These are phyloP conservation scores for Neonectria coccinea DNA, from an alignment of 2,329 filamentous ascomycete genomes.

Conservation along the genomic window DNA sequence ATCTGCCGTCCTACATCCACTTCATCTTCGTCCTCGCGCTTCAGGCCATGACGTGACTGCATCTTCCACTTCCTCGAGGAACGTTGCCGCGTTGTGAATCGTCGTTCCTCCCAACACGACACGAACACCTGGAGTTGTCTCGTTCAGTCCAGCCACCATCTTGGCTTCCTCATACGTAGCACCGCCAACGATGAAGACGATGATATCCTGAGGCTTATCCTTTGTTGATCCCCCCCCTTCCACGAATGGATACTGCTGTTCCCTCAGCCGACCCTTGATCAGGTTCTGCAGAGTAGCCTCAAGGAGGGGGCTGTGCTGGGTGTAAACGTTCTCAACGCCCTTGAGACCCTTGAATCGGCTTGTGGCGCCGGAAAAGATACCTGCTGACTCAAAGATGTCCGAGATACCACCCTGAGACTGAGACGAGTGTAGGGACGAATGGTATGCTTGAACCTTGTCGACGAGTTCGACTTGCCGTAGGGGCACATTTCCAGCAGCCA, in stretches of 20 bases:
- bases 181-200: conserved; percentile 94
- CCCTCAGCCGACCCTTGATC: conserved; percentile 88
- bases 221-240: conserved; percentile 87
- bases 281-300: conserved; percentile 91
- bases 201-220: conserved; percentile 96
- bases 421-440: conserved; percentile 84
- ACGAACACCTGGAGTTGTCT: conserved; percentile 86
- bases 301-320: conserved; percentile 90
- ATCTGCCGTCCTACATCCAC: no score
- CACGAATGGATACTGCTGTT: conserved; percentile 92
- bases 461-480: conserved; percentile 82
- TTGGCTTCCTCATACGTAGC: conserved; percentile 98
- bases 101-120: conserved; percentile 90
- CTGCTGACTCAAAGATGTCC: conserved; percentile 90
- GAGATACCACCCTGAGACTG: conserved; percentile 83
- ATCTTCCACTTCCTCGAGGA: conserved; percentile 92
- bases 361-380: conserved; percentile 89
- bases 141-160: conserved; percentile 94
- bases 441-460: conserved; percentile 84
- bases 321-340: conserved; percentile 98
- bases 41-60: conserved; percentile 90
- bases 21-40: conserved; percentile 50
- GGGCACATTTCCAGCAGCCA: conserved; percentile 84
- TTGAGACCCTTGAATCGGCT: conserved; percentile 94
- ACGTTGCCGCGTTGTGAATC: conserved; percentile 88